Conservation (phyloP, 129 eudicot species). For the Chrysanthemum makinoi region DNA sequence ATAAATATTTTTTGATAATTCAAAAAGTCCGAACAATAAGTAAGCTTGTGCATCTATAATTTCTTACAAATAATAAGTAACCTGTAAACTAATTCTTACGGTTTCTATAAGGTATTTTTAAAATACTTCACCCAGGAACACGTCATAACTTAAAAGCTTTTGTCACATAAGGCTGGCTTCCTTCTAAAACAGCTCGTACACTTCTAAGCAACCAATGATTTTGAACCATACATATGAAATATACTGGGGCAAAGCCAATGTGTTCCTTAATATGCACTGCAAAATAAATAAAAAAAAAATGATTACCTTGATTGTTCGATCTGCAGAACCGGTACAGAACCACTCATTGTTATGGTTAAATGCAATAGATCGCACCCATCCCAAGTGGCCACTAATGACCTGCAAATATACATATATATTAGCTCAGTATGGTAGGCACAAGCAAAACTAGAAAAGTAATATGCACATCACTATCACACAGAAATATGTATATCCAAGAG, state of each 20-base stretch:
- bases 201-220: no score
- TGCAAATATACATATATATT: conserved; percentile 22
- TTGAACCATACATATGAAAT: no score
- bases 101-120: no score
- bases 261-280: no score
- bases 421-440: background rate
- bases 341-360: conserved; percentile 87
- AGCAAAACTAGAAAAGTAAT: background rate
- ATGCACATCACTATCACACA: background rate
- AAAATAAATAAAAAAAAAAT: background rate
- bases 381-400: conserved; percentile 98
- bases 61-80: background rate
- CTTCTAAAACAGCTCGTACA: no score
- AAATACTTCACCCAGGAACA: no score
- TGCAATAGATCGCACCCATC: conserved; percentile 98
- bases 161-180: no score
- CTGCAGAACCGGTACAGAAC: conserved; percentile 99
- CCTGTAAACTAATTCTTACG: no score
- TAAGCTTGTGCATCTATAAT: background rate
- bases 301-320: conserved; percentile 88
- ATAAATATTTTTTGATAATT: background rate
- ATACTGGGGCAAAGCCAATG: no score
- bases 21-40: background rate
- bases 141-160: no score
- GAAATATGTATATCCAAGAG: background rate